Base-by-base conservation (phyloP, 176 grass and related monocot species). In the Raddia distichophylla region DNA sequence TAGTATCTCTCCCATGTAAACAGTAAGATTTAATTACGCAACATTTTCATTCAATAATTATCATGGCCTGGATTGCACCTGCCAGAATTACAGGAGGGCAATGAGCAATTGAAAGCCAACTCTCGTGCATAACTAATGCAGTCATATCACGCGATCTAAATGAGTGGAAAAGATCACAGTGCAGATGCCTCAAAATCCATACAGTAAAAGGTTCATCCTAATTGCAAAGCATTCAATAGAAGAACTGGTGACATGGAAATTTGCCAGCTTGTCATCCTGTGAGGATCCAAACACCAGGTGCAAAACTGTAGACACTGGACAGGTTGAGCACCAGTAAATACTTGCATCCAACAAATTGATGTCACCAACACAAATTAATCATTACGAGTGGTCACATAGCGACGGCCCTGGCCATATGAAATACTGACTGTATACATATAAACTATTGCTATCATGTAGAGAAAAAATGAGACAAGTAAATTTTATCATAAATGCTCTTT, bases 21-120 rank as follows among this genome's bases (percentile, higher is more conserved):
- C 49, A 77, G 47, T 85, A 40, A 71, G 22, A 80, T 64, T 70
- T 70, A 48, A 77, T 77, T 75, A 80, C 52, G 78, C 81, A 60
- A 60, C 37, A 49, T 32, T 48, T 64, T 65, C 79, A 66, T 19
- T 65, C 32, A 58, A 76, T 65, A 85, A 67, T 69, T 75, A 76
- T 76, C 27, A 45, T 65, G 81, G 65, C 37, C 42, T 59, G 37
- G 60, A 55, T 42, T 42, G 57, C 53, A 58, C 64, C 53, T 80
- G 63, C 37, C 44, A 40, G 15, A 34, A 66, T 46, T 54, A 85
- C 63, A 57, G 20, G 22, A 57, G 22, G 48, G 47, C 5, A 70
- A n/a, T 60, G 58, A n/a, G 20, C 10, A 10, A 33, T 60, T 80
- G 54, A 48, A 47, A 47, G 35, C 11, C 18, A 75, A 70, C 2